These are phyloP conservation scores for Phytophthora pinifolia DNA, from an alignment of 352 stramenopile species.

Conservation along the genomic window DNA sequence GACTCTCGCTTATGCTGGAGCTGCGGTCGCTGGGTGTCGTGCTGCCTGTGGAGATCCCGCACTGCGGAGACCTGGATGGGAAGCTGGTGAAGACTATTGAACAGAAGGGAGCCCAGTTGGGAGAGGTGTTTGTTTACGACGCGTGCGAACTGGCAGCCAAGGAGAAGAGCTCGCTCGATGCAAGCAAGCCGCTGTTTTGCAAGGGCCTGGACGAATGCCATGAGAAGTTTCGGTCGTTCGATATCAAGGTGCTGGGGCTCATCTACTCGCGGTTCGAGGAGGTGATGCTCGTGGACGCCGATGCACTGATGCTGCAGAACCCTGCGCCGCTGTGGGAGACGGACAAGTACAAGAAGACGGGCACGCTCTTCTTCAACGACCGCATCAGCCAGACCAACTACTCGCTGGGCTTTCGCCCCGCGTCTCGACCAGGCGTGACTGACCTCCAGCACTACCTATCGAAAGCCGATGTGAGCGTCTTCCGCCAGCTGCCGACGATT, in stretches of 20 bases:
- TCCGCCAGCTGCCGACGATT: conserved; percentile 33
- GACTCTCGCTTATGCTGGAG: conserved; percentile 40
- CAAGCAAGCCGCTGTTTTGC: conserved; percentile 35
- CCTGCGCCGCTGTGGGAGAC: conserved; percentile 40
- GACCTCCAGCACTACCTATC: conserved; percentile 40
- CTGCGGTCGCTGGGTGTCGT: conserved; percentile 32
- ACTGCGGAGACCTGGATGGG: conserved; percentile 41
- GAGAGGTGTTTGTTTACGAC: conserved; percentile 34
- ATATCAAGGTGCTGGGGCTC: conserved; percentile 38
- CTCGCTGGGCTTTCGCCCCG: conserved; percentile 31
- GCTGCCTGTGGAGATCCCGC: conserved; percentile 43
- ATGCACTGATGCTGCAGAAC: conserved; percentile 43
- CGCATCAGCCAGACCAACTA: conserved; percentile 38
- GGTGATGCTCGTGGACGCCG: conserved; percentile 53
- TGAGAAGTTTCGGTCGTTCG: conserved; percentile 32
- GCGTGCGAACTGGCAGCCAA: conserved; percentile 30
- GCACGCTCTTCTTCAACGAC: conserved; percentile 62
- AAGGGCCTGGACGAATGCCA: conserved; percentile 36
- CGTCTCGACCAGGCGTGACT: conserved; percentile 24
- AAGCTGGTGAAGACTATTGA: conserved; percentile 24
- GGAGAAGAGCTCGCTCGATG: conserved; percentile 31
- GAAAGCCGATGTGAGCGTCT: conserved; percentile 41
- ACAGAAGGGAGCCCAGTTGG: conserved; percentile 25
- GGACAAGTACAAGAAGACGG: conserved; percentile 29
- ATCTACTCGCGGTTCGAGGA: conserved; percentile 52